A percentile compares a stretch with the other conserved stretches of the same genome.
Evolutionary conservation across 768 basidiomycete species (phyloP).

Genomic region (Porpolomopsis calyptriformis): DNA sequence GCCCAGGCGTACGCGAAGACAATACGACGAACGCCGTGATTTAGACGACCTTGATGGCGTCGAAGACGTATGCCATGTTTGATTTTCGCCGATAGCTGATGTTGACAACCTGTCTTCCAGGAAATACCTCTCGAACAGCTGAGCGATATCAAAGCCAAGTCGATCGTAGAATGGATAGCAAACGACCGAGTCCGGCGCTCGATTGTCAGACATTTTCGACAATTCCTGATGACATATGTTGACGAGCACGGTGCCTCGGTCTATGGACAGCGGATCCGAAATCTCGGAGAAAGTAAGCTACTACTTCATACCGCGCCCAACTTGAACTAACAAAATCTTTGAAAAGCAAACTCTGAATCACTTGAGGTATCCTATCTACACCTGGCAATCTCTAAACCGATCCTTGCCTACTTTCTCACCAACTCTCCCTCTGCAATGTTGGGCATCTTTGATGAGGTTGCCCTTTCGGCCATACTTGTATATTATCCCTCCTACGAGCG

Average conservation of each 20-base stretch:
- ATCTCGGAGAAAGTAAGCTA: conserved; percentile 81
- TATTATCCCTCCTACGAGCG: conserved; percentile 95
- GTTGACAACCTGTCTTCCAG: conserved; percentile 30
- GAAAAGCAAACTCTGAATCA: conserved; percentile 86
- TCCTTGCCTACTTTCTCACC: conserved; percentile 93
- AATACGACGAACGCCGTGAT: conserved; percentile 89
- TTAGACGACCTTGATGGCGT: conserved; percentile 84
- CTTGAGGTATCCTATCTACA: conserved; percentile 97
- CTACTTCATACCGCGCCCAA: conserved; percentile 1
- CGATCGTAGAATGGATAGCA: conserved; percentile 96
- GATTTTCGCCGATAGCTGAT: neutral
- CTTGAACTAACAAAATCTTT: conserved; percentile 10
- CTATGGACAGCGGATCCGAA: conserved; percentile 88
- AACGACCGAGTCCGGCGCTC: conserved; percentile 84
- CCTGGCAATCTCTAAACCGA: conserved; percentile 82
- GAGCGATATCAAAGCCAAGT: conserved; percentile 95
- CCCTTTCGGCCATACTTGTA: conserved; percentile 85
- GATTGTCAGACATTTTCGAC: conserved; percentile 85
- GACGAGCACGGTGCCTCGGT: conserved; percentile 88
- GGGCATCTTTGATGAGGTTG: conserved; percentile 89
- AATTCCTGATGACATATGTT: conserved; percentile 92
- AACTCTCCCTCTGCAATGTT: conserved; percentile 93
- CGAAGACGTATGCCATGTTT: conserved; percentile 51
- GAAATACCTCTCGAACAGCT: conserved; percentile 93
- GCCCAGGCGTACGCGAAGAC: conserved; percentile 73